These are phyloP conservation scores for Cichorium intybus DNA, from an alignment of 140 eudicot genomes.

Conservation along the genomic window DNA sequence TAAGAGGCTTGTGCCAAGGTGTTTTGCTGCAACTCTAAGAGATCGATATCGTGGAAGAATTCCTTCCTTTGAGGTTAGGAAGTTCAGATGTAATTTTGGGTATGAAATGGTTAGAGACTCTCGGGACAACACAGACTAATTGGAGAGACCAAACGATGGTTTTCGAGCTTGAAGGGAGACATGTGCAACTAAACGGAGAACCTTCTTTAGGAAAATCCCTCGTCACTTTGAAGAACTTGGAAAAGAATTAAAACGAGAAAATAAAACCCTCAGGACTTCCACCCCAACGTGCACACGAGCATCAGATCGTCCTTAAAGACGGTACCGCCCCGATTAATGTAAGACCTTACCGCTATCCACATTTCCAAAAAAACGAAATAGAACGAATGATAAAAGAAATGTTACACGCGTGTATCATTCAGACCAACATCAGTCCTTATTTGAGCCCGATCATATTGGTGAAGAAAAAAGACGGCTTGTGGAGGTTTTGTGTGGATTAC, in stretches of 20 bases:
- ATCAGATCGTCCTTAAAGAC: neutral
- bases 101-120: neutral
- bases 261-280: neutral
- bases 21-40: neutral
- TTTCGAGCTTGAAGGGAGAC: neutral
- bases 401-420: neutral
- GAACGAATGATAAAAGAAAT: neutral
- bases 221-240: neutral
- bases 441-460: neutral
- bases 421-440: neutral
- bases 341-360: neutral
- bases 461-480: neutral
- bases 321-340: neutral
- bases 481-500: no score
- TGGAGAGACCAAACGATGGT: neutral
- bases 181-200: neutral
- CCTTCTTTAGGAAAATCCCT: neutral
- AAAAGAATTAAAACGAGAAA: neutral
- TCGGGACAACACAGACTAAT: no score
- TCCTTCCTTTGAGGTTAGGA: no score
- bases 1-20: neutral
- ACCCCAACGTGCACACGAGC: neutral
- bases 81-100: no score
- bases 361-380: neutral
- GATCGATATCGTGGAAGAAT: neutral